phyloP scores from a whole-genome alignment of 1,284 basidiomycete genomes.

The Malassezia arunalokei region DNA sequence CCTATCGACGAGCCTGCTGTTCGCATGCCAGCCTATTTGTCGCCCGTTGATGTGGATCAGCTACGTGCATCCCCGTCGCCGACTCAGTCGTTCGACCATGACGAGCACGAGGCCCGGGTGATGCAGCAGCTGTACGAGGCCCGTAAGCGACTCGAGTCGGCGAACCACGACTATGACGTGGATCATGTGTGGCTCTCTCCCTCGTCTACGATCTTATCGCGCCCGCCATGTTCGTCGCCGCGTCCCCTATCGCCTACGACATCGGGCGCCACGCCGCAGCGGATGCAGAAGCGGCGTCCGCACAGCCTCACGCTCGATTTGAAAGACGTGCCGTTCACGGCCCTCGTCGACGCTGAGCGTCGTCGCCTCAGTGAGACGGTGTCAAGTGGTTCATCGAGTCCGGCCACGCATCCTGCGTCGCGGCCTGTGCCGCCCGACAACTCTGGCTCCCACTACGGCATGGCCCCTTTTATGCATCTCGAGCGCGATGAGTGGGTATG shows the following conservation, averaged over 20 bases:
- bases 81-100: neutral
- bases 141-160: slow-evolving; percentile 2
- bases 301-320: slow-evolving; percentile 7
- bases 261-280: neutral
- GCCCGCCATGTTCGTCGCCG: neutral
- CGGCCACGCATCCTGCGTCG: neutral
- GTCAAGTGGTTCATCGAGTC: too few species aligned
- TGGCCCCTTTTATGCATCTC: neutral
- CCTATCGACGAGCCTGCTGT: neutral
- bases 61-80: neutral
- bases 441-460: slow-evolving; percentile 4
- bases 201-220: neutral
- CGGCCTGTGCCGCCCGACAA: neutral
- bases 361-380: slow-evolving; percentile 1
- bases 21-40: neutral
- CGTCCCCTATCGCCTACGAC: neutral
- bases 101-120: slow-evolving; percentile 6
- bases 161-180: neutral
- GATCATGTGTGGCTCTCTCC: neutral
- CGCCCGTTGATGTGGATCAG: neutral
- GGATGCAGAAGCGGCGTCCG: neutral
- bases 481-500: slow-evolving; percentile 14
- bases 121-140: slow-evolving; percentile 11
- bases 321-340: neutral
- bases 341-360: slow-evolving; percentile 9